These are phyloP conservation scores for Solanum gandarillasii DNA, from an alignment of 257 asterid species.

Conservation along the genomic window DNA sequence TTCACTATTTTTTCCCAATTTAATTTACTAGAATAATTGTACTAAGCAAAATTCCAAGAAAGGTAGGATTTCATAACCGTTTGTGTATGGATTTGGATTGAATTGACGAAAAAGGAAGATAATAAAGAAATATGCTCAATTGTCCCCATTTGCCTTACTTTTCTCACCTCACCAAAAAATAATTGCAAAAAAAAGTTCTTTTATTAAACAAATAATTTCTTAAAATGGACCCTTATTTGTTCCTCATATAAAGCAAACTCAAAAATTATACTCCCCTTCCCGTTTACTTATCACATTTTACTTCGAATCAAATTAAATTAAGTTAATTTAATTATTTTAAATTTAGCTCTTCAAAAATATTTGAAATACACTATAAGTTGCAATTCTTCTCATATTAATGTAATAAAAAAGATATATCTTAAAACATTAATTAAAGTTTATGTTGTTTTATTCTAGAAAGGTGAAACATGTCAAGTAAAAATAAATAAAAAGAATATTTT, in stretches of 20 bases:
- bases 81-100: not conserved
- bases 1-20: not conserved
- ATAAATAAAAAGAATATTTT: no score
- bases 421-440: not conserved
- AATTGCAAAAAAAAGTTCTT: not conserved
- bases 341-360: not conserved
- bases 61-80: not conserved
- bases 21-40: constrained; percentile 14
- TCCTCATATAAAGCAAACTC: constrained; percentile 30
- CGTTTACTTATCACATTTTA: not conserved
- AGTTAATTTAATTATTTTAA: not conserved
- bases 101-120: not conserved
- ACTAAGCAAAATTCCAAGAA: not conserved
- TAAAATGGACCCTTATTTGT: constrained; percentile 30
- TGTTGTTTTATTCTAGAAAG: no score
- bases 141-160: constrained; percentile 1
- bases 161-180: not conserved
- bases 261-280: constrained; percentile 7
- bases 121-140: constrained; percentile 18
- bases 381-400: not conserved
- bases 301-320: not conserved
- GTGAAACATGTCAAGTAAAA: not conserved
- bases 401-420: not conserved
- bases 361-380: not conserved
- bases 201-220: constrained; percentile 1